Base-by-base conservation (phyloP, 225 moss, liverwort and hornwort species). In the Polytrichum formosum region DNA sequence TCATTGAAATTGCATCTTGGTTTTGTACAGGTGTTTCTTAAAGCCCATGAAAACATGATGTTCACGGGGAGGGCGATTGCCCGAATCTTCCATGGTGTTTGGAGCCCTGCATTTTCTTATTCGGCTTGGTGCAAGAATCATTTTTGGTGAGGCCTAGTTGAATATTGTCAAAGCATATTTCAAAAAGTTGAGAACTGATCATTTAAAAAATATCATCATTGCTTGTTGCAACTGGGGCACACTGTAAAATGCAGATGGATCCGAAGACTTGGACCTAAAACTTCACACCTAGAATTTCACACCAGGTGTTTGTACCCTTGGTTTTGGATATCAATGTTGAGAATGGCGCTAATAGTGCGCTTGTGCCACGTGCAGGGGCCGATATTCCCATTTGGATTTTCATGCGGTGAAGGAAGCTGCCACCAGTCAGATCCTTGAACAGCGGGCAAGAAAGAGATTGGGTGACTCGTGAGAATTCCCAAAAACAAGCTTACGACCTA, bases 21-120 rank as follows among this genome's bases (percentile, higher is more conserved):
- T 33, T 74, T 54, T 54, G 59, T 79, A 67, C 81, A 96, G 96
- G 96, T 91, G 18, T 96, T 96, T 72, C 61, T 96, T 29, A 91
- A 77, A 63, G 78, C 83, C 26, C 78, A 85, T 55, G 79, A 83
- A 70, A 83, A 90, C 75, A 64, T 63, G 53, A 74, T 33, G 29
- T 70, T 96, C 55, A 91, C 91, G 28, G 96, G 93, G 68, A 86
- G 96, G 77, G 90, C 96, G 35, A 75, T 96, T 21, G 91, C 96
- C 33, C 93, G 96, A 61, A 86, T 96, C 66, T 83, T 93, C 70
- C 91, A 96, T 68, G 93, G 93, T 59, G 73, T 91, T 28, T 93
- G 96, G 93, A 96, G 96, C 78, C 96, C 96, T 66, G 88, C 91
- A 13, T 93, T 80, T 82, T 76, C 96, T 61, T 87, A 82, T 54